A percentile compares a stretch with the other conserved stretches of the same genome.
Conservation (phyloP, 805 yeast genomes). For the Lachancea thermotolerans region DNA sequence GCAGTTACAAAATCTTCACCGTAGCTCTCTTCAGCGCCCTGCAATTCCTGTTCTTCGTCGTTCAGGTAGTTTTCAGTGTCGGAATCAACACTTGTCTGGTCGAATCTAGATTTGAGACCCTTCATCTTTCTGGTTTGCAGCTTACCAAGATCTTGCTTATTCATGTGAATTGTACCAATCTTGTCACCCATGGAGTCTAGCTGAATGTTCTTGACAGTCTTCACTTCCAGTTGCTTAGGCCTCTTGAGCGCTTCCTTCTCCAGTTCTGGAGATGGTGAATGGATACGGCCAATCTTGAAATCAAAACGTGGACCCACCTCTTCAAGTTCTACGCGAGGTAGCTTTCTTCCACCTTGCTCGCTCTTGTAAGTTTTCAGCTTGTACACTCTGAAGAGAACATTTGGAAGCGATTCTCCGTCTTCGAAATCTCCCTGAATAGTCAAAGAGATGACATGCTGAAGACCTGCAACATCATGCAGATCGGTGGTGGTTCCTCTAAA, state of each 20-base stretch:
- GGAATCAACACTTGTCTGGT: constrained; percentile 53
- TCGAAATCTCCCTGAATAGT: constrained; percentile 72
- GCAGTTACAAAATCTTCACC: constrained; percentile 33
- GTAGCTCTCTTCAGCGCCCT: constrained; percentile 23
- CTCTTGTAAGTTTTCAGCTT: constrained; percentile 73
- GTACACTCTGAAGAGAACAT: constrained; percentile 85
- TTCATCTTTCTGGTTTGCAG: constrained; percentile 98
- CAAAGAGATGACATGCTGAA: constrained; percentile 83
- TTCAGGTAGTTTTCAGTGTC: constrained; percentile 44
- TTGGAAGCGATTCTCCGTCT: constrained; percentile 62
- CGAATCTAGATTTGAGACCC: constrained; percentile 84
- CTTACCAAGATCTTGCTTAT: constrained; percentile 84
- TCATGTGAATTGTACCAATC: constrained; percentile 93
- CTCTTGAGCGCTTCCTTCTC: constrained; percentile 81
- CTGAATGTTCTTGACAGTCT: constrained; percentile 81
- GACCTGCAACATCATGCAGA: constrained; percentile 87
- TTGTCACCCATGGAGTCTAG: constrained; percentile 91
- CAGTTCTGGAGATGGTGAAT: constrained; percentile 75
- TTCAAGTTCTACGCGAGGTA: constrained; percentile 89
- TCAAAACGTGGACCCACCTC: constrained; percentile 96
- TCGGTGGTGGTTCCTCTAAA: constrained; percentile 79
- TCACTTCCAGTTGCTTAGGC: constrained; percentile 77
- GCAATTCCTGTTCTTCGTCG: constrained; percentile 35
- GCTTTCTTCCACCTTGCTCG: constrained; percentile 58
- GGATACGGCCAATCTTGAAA: constrained; percentile 83